Base-by-base conservation (phyloP, 2,329 filamentous ascomycete species). In the Fusarium xyrophilum region DNA sequence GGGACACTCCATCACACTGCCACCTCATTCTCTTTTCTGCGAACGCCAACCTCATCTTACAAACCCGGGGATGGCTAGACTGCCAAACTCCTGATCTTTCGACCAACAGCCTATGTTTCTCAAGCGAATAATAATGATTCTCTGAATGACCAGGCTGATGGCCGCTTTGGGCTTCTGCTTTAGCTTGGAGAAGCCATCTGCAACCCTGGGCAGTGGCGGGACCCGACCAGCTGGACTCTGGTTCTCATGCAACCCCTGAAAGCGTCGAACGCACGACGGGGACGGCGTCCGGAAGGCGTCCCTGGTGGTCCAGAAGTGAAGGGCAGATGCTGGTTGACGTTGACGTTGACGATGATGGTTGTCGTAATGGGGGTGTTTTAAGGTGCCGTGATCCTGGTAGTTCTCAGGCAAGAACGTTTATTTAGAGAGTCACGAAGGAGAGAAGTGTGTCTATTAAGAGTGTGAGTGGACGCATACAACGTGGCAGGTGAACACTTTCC, bases 191-290 rank as follows among this genome's bases (percentile, higher is more conserved):
- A 68, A 67, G 62, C 56, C 67, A 63, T 53, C 58, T 66, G 56
- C 40, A 55, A 57, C 56, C 66, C 68, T 68, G 58, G 57, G 67
- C 67, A 68, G 68, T 73, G 70, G 59, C 68, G 65, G 71, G 66
- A 70, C 65, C 65, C 71, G 61, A 62, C 60, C 57, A 60, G 65
- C 69, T 73, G 71, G 71, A 55, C 63, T 69, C 60, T 73, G 67
- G 61, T 70, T 72, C 62, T 73, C 56, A 33, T 51, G 40, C 25
- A 56, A 70, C 60, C 62, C 65, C 67, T 72, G 69, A 58, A 62
- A 67, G 71, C 71, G 65, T 64, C 60, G 64, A 68, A 56, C 48
- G 64, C 59, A 56, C 60, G 65, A 73, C 71, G 67, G 69, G 69
- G 67, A 67, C 62, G 71, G 69, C 69, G 67, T 48, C 69, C 64